These are phyloP conservation scores for Oryza punctata DNA, from an alignment of 176 grass and related monocot genomes.

Conservation along the genomic window DNA sequence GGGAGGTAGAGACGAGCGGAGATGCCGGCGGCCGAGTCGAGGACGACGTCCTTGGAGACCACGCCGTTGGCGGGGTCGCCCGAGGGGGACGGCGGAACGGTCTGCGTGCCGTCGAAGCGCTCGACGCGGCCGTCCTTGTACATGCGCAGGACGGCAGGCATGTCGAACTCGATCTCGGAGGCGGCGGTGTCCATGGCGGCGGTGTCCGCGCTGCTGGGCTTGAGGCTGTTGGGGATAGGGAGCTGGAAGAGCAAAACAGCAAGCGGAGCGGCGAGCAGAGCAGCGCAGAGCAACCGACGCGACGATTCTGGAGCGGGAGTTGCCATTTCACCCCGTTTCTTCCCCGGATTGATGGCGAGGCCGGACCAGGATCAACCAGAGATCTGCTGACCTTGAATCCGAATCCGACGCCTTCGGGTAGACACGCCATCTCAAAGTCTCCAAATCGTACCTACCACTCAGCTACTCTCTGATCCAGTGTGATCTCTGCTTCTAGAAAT, in stretches of 20 bases:
- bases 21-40: constrained; percentile 44
- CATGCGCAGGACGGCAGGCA: constrained; percentile 44
- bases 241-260: constrained; percentile 25
- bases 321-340: too few species aligned
- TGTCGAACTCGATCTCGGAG: constrained; percentile 53
- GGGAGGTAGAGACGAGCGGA: constrained; percentile 69
- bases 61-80: constrained; percentile 55
- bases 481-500: too few species aligned
- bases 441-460: too few species aligned
- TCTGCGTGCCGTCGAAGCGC: constrained; percentile 62
- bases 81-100: constrained; percentile 49
- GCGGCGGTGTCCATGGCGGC: constrained; percentile 45
- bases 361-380: neutral
- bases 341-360: neutral
- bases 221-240: neutral
- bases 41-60: constrained; percentile 64
- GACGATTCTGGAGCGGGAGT: neutral
- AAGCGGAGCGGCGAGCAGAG: constrained; percentile 34
- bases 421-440: neutral
- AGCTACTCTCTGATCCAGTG: too few species aligned
- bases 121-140: constrained; percentile 76
- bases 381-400: neutral
- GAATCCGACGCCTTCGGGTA: neutral
- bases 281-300: constrained; percentile 22
- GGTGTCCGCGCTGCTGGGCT: neutral